A percentile compares a stretch with the other conserved stretches of the same genome.
These are phyloP conservation scores for Candida sanyaensis DNA, from an alignment of 1,139 yeast genomes.

Conservation along the genomic window DNA sequence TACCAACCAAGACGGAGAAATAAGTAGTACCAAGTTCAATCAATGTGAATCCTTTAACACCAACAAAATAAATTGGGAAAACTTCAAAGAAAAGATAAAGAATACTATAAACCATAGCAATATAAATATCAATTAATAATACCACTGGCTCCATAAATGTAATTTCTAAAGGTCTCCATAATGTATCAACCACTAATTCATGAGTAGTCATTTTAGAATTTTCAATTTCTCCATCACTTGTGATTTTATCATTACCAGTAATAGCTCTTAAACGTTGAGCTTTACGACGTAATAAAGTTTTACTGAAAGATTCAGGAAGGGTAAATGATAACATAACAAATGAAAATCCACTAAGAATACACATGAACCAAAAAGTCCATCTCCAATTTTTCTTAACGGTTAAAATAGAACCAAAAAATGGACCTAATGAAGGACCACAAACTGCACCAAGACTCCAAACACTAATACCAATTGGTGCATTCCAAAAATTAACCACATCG, in stretches of 20 bases:
- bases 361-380: constrained; percentile 47
- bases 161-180: constrained; percentile 35
- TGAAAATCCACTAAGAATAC: constrained; percentile 35
- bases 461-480: constrained; percentile 29
- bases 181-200: constrained; percentile 23
- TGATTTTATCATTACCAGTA: constrained; percentile 44
- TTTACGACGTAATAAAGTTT: constrained; percentile 45
- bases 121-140: constrained; percentile 29
- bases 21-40: constrained; percentile 26
- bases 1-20: constrained; percentile 23
- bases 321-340: constrained; percentile 32
- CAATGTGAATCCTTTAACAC: constrained; percentile 27
- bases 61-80: constrained; percentile 31
- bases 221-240: constrained; percentile 45
- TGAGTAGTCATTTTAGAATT: constrained; percentile 27
- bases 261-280: constrained; percentile 47
- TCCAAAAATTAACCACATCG: constrained; percentile 26
- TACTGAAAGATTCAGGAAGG: constrained; percentile 54
- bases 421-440: constrained; percentile 36
- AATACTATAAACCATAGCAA: constrained; percentile 31
- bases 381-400: constrained; percentile 37
- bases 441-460: constrained; percentile 34
- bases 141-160: constrained; percentile 34
- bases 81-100: constrained; percentile 38
- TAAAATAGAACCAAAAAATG: constrained; percentile 31